Evolutionary conservation across 2,329 filamentous ascomycete genomes (phyloP).

Genomic region (Colletotrichum sansevieriae): DNA sequence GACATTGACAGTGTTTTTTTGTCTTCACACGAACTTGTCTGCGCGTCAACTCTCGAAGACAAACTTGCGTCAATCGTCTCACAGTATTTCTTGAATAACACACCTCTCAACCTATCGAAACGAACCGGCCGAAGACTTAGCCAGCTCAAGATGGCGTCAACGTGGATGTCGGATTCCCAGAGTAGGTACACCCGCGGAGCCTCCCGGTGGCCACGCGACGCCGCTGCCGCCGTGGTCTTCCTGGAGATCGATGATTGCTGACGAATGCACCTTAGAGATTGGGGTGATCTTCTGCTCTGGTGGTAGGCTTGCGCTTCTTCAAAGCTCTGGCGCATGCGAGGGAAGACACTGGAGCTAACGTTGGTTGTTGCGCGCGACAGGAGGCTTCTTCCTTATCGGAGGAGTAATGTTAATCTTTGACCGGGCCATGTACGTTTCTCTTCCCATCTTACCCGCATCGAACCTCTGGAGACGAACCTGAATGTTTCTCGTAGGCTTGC

Average conservation of each 20-base stretch:
- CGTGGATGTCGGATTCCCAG: conserved; percentile 97
- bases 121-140: background rate
- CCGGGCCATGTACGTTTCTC: conserved; percentile 81
- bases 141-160: conserved; percentile 77
- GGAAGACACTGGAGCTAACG: conserved; percentile 24
- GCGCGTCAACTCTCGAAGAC: background rate
- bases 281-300: conserved; percentile 98
- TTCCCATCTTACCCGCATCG: background rate
- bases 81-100: background rate
- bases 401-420: conserved; percentile 99
- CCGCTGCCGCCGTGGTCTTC: background rate
- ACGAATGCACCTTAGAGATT: conserved; percentile 75
- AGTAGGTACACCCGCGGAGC: conserved; percentile 70
- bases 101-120: background rate
- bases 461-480: conserved; percentile 33
- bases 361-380: conserved; percentile 59
- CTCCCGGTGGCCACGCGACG: conserved; percentile 8
- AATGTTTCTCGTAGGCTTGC: conserved; percentile 74
- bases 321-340: conserved; percentile 43
- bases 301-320: conserved; percentile 72
- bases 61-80: background rate
- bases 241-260: conserved; percentile 44
- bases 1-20: background rate
- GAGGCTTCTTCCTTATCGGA: conserved; percentile 93
- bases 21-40: background rate